Base-by-base conservation (phyloP, 75 land plant genomes). In the Pinus taeda region DNA sequence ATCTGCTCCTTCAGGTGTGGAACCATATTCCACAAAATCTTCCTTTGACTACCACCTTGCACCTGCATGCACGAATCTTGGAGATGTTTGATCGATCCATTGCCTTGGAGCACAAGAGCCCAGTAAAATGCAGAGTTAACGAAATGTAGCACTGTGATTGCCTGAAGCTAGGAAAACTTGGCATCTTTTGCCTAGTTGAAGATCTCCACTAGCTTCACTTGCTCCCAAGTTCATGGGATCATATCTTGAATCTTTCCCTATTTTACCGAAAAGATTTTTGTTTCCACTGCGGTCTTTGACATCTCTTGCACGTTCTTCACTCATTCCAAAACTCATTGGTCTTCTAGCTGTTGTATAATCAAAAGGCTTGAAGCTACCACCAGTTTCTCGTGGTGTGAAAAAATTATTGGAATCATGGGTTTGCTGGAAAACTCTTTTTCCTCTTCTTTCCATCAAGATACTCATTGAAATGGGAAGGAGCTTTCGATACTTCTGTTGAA, bases 151-250 rank as follows among this genome's bases (percentile, higher is more conserved):
- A 72, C 90, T 90, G 39, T 90, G 83, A 62, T 90, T 90, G 8
- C 92, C 92, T 49, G 84, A 83, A 24, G 82, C 84, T 1, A 90
- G 92, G 49, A 90, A n/a, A 55, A 88, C 92, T 67, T 85, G 88
- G 4, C 92, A 76, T 49, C 92, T 59, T 76, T 71, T 85, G 15
- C 86, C 81, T 59, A 74, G 84, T 26, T 64, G 59, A 57, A 80
- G 70, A 55, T 39, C 58, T 58, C 2, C 55, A 75, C 64, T 60
- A 75, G 70, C 74, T 75, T 17, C 58, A 62, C n/a, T 24, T 67
- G 77, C 77, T 39, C 30, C 73, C 36, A 1, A 65, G 49, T 3
- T 53, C 20, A 65, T 57, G 71, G 77, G 61, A 7, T 56, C 57
- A 56, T 45, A 22, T 55, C 42, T 11, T 4, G 29, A 76, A 42